Conservation (phyloP, 192 early-diverging fungal genomes). For the Fimicolochytrium jonesii region DNA sequence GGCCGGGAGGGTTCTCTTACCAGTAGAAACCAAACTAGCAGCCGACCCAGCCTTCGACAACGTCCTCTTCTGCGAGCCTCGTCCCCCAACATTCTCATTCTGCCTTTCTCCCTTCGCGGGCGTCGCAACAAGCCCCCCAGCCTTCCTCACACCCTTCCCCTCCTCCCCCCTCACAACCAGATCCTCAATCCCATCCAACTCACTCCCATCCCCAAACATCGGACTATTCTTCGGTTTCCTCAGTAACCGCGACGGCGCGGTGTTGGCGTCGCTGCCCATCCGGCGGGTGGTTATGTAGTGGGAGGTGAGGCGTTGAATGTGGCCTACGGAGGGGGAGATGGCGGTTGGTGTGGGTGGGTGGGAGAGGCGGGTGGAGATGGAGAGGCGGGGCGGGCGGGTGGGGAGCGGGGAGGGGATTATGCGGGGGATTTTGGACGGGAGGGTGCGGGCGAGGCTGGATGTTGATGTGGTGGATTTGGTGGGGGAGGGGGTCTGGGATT, state of each 20-base stretch:
- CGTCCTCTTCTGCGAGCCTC: neutral
- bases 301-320: neutral
- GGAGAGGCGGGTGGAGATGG: neutral
- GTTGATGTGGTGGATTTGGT: neutral
- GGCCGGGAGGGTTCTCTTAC: too few species aligned
- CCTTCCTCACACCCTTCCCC: neutral
- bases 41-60: constrained; percentile 1
- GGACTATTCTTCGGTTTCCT: constrained; percentile 13
- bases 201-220: constrained; percentile 36
- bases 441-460: too few species aligned
- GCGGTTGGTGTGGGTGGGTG: neutral
- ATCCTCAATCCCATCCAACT: constrained; percentile 36
- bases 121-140: neutral
- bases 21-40: constrained; percentile 1
- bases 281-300: neutral
- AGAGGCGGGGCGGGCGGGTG: neutral
- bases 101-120: neutral
- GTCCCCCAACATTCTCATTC: neutral
- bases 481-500: neutral
- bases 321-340: neutral
- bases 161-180: constrained; percentile 1
- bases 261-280: neutral
- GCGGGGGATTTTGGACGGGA: constrained; percentile 14
- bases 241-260: constrained; percentile 1
- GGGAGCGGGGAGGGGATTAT: neutral